phyloP scores from a whole-genome alignment of 208 protist species.

The Trypanosoma theileri region DNA sequence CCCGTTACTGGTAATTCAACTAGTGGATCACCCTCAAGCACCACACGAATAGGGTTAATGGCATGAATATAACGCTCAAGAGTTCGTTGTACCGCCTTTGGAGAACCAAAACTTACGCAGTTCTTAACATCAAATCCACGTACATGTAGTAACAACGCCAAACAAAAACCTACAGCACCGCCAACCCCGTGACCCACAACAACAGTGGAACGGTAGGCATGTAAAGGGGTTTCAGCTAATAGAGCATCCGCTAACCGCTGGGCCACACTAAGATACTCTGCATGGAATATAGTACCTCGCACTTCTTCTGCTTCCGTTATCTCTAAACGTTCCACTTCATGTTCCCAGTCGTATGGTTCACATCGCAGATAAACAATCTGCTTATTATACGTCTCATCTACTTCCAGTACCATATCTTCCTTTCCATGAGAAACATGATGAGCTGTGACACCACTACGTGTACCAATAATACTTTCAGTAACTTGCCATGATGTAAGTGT shows the following conservation, averaged over 20 bases:
- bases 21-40: slow-evolving; percentile 76
- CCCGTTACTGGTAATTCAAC: slow-evolving; percentile 80
- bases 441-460: slow-evolving; percentile 66
- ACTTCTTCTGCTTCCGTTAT: slow-evolving; percentile 75
- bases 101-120: slow-evolving; percentile 68
- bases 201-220: slow-evolving; percentile 69
- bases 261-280: slow-evolving; percentile 49
- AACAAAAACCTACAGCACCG: slow-evolving; percentile 58
- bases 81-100: slow-evolving; percentile 59
- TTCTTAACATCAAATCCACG: slow-evolving; percentile 76
- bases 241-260: slow-evolving; percentile 62
- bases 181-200: slow-evolving; percentile 81
- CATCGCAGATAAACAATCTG: slow-evolving; percentile 79
- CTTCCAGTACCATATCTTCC: slow-evolving; percentile 73
- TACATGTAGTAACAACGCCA: slow-evolving; percentile 53
- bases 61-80: slow-evolving; percentile 61
- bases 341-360: slow-evolving; percentile 64
- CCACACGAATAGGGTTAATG: slow-evolving; percentile 76
- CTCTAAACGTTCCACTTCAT: slow-evolving; percentile 70
- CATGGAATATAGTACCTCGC: slow-evolving; percentile 62
- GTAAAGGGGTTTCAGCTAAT: slow-evolving; percentile 64
- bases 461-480: slow-evolving; percentile 69
- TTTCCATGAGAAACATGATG: slow-evolving; percentile 63
- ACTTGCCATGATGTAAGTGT: slow-evolving; percentile 71
- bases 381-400: slow-evolving; percentile 82